These are phyloP conservation scores for Brasilioporus rufonigricans DNA, from an alignment of 768 basidiomycete genomes.

Conservation along the genomic window DNA sequence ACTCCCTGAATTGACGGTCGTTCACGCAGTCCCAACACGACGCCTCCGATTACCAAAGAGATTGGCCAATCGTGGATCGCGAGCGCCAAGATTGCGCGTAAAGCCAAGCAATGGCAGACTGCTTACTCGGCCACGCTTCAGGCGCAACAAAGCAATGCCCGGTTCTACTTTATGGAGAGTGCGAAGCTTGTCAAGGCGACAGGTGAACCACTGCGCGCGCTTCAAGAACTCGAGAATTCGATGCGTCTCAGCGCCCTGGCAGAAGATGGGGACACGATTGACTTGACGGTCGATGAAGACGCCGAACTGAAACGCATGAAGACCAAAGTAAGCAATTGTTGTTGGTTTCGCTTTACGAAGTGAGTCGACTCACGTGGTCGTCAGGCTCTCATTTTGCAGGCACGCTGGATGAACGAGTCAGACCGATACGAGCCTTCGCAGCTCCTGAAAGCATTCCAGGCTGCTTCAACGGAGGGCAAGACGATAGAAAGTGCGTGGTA, in stretches of 20 bases:
- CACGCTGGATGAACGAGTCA: constrained; percentile 91
- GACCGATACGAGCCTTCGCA: constrained; percentile 70
- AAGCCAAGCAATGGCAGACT: constrained; percentile 93
- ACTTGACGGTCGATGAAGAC: constrained; percentile 53
- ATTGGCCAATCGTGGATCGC: constrained; percentile 87
- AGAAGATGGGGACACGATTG: constrained; percentile 48
- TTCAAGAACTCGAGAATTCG: constrained; percentile 81
- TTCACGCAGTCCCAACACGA: constrained; percentile 19
- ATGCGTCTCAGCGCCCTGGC: constrained; percentile 54
- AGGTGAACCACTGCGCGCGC: constrained; percentile 79
- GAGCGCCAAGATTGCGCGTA: constrained; percentile 94
- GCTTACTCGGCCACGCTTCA: constrained; percentile 96
- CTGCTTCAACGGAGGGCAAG: constrained; percentile 47
- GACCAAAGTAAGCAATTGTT: constrained; percentile 59
- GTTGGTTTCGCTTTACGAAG: background rate
- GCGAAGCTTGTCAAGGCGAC: constrained; percentile 80
- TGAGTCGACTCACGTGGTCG: background rate
- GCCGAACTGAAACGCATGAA: constrained; percentile 51
- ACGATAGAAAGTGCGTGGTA: constrained; percentile 84
- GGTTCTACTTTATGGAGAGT: constrained; percentile 85
- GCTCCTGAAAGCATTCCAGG: constrained; percentile 58
- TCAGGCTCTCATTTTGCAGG: constrained; percentile 76
- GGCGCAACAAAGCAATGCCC: constrained; percentile 68
- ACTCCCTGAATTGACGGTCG: constrained; percentile 8
- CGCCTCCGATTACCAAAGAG: constrained; percentile 46